Conservation (phyloP, 1,284 basidiomycete species). For the Tilletiaria anomala region DNA sequence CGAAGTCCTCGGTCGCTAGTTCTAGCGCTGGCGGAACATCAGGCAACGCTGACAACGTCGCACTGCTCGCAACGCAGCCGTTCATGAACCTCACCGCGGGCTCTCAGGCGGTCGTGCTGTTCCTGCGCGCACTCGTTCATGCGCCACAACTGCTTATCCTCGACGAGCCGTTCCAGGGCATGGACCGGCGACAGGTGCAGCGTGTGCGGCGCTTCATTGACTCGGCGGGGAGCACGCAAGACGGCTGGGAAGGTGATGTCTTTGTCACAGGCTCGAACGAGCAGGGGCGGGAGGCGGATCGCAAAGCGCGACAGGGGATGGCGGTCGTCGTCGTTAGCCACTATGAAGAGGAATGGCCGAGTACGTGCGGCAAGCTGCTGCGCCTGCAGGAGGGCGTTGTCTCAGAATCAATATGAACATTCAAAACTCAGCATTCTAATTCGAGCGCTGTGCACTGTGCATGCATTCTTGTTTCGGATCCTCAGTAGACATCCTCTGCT, state of each 20-base stretch:
- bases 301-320: slow-evolving; percentile 5
- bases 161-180: slow-evolving; percentile 38
- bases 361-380: slow-evolving; percentile 15
- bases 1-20: background rate
- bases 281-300: background rate
- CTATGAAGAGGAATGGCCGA: slow-evolving; percentile 34
- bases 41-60: slow-evolving; percentile 1
- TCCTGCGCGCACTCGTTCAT: slow-evolving; percentile 27
- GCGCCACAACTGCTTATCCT: slow-evolving; percentile 25
- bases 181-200: slow-evolving; percentile 21
- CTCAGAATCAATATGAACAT: slow-evolving; percentile 12
- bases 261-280: too few species aligned
- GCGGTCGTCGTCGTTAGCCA: slow-evolving; percentile 32
- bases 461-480: too few species aligned
- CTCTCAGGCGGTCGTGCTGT: slow-evolving; percentile 28
- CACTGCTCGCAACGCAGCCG: slow-evolving; percentile 4
- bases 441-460: too few species aligned
- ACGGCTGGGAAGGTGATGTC: too few species aligned
- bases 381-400: slow-evolving; percentile 18
- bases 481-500: too few species aligned
- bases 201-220: slow-evolving; percentile 14
- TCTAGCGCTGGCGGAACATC: background rate
- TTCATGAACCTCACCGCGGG: slow-evolving; percentile 20
- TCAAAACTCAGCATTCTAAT: too few species aligned
- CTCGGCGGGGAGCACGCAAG: too few species aligned